Evolutionary conservation across 495 filamentous ascomycete genomes (phyloP).

Genomic region (Paragyromitra xinjiangensis): DNA sequence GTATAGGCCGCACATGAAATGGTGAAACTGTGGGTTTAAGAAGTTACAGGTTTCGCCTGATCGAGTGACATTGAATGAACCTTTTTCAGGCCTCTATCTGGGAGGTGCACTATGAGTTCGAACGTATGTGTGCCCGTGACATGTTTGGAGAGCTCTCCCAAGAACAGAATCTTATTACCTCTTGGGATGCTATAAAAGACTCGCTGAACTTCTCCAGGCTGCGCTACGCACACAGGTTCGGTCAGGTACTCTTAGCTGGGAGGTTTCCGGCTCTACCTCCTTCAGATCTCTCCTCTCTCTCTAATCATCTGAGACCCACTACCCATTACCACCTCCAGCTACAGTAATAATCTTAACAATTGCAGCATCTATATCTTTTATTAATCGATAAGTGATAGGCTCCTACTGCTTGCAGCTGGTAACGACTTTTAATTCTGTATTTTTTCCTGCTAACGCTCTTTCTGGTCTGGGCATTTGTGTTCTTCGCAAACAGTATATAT

Average conservation of each 20-base stretch:
- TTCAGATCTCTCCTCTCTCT: background rate
- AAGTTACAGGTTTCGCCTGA: background rate
- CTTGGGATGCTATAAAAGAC: background rate
- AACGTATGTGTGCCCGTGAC: background rate
- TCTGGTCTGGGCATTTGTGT: too few relatives aligned
- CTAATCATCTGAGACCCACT: background rate
- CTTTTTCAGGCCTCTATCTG: background rate
- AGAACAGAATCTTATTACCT: background rate
- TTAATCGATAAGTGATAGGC: background rate
- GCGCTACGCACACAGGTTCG: background rate
- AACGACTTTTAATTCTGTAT: background rate
- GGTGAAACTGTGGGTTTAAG: background rate
- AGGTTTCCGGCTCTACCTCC: background rate
- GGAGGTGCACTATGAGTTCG: background rate
- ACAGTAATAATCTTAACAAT: background rate
- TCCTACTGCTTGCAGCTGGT: too few relatives aligned
- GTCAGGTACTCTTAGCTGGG: background rate
- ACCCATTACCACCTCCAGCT: background rate
- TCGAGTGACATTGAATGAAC: background rate
- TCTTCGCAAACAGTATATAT: too few relatives aligned
- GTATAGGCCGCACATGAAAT: background rate
- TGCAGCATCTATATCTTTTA: background rate
- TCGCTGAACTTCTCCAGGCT: background rate
- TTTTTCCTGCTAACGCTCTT: background rate
- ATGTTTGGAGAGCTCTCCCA: too few relatives aligned